Evolutionary conservation across 176 grass and related monocot species (phyloP), one percentile per base, ranked within the genome.

Genomic region (Themeda triandra): DNA sequence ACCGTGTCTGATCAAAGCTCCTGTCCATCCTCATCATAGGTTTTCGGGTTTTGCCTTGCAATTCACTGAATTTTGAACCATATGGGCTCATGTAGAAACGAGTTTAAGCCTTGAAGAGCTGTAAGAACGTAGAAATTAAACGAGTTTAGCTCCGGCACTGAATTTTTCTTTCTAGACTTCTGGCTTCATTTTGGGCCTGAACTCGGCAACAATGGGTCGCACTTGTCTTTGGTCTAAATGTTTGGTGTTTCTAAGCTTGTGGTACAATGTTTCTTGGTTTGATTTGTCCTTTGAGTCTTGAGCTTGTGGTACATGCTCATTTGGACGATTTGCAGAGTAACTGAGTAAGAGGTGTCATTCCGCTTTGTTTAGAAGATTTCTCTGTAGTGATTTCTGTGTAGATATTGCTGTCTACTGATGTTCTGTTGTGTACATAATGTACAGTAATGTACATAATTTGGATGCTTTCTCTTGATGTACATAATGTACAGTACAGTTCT

Each of bases 81-180:
- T 51, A 19, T 10, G 6, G 25, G 10, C 40, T 80, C 17, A 14
- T 25, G 25, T 67, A 63, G 39, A 64, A 45, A 63, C 27, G 29
- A 41, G 27, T 10, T 44, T 39, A 27, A 31, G 10, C 15, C 25
- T 82, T 29, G 24, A 54, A 69, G n/a, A 60, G 49, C 33, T 23
- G 67, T 33, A 83, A 54, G 18, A 83, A 63, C 14, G 67, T 73
- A 45, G 37, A 54, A 82, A 53, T 53, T 53, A 53, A 53, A 53
- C 6, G 6, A 53, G 49, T 53, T 51, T 51, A 51, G 17, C 5
- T 51, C 48, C 1, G 15, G 48, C 48, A 51, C 15, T 71, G 25
- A 19, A 58, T 17, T 37, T 11, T n/a, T 62, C 44, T 41, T 66
- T 10, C 27, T 79, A 65, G 5, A 23, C 3, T 46, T 62, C 24